Percentiles rank a stretch among this genome's conserved stretches.
These are phyloP conservation scores for Sutorius eximius DNA, from an alignment of 1,284 basidiomycete genomes.

Conservation along the genomic window DNA sequence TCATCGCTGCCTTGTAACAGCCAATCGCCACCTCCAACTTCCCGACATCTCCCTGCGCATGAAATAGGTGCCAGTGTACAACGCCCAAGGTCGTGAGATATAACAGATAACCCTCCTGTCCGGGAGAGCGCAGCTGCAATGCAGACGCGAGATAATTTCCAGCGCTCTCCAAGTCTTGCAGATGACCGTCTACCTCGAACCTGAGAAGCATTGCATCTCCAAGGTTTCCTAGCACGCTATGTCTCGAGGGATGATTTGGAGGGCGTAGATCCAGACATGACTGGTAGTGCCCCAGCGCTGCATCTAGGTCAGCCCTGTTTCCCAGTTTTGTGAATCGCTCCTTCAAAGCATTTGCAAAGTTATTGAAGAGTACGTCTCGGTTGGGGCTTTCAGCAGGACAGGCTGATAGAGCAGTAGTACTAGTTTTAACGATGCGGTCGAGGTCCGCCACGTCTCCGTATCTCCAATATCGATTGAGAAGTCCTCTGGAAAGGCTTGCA, in stretches of 20 bases:
- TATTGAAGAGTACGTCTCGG: constrained; percentile 27
- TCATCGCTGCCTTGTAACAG: constrained; percentile 20
- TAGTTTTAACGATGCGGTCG: constrained; percentile 17
- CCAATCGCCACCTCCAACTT: constrained; percentile 20
- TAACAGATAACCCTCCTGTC: constrained; percentile 12
- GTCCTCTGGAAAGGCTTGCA: constrained; percentile 18
- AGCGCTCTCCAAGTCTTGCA: constrained; percentile 24
- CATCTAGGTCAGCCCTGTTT: constrained; percentile 21
- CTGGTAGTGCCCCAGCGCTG: constrained; percentile 17
- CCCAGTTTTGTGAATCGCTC: constrained; percentile 20
- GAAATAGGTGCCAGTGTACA: constrained; percentile 7
- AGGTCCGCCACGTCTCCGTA: constrained; percentile 25
- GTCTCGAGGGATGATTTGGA: constrained; percentile 24
- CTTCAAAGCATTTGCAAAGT: constrained; percentile 19
- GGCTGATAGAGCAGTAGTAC: constrained; percentile 11
- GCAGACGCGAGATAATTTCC: constrained; percentile 11
- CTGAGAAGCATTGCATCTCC: constrained; percentile 13
- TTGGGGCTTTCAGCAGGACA: constrained; percentile 6
- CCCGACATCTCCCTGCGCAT: constrained; percentile 8
- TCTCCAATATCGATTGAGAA: constrained; percentile 19
- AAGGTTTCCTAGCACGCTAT: constrained; percentile 18
- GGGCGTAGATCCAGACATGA: constrained; percentile 25
- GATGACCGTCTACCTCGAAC: constrained; percentile 19
- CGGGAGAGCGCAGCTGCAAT: constrained; percentile 19
- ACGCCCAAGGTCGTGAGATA: constrained; percentile 15